Evolutionary conservation across 768 basidiomycete species (phyloP).

Genomic region (Hemileccinum rubropunctum): DNA sequence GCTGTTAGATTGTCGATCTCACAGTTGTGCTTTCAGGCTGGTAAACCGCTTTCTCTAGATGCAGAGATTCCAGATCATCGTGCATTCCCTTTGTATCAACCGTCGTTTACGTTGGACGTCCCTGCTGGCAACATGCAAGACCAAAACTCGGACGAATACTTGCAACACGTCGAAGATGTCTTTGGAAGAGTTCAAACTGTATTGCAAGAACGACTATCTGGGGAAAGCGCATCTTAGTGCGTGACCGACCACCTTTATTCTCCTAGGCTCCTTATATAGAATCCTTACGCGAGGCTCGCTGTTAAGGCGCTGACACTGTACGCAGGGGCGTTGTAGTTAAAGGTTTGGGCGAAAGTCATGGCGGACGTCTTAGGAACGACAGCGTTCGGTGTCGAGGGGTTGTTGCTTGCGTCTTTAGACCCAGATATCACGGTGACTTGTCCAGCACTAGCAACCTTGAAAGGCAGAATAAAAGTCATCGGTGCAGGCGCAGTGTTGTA

Average conservation of each 20-base stretch:
- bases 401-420: conserved; percentile 50
- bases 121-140: conserved; percentile 72
- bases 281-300: conserved; percentile 3
- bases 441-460: conserved; percentile 44
- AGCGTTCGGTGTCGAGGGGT: conserved; percentile 45
- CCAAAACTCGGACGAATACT: conserved; percentile 61
- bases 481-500: conserved; percentile 38
- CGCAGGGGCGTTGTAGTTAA: conserved; percentile 54
- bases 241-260: neutral
- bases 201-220: conserved; percentile 19
- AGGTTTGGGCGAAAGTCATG: conserved; percentile 47
- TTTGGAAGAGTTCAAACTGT: conserved; percentile 35
- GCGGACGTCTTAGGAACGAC: conserved; percentile 45
- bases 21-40: conserved; percentile 40
- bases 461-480: conserved; percentile 55
- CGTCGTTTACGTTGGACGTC: conserved; percentile 80
- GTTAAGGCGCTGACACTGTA: conserved; percentile 40
- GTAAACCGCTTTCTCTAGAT: conserved; percentile 53
- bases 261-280: neutral
- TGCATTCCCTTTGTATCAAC: conserved; percentile 69
- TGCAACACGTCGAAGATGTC: conserved; percentile 41
- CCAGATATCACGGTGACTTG: conserved; percentile 52
- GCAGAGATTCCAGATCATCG: conserved; percentile 73
- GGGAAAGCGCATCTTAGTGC: neutral
- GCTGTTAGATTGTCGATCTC: neutral